Percentiles rank a stretch among this genome's conserved stretches.
Conservation (phyloP, 2,329 filamentous ascomycete species). For the Alternaria brassicicola region DNA sequence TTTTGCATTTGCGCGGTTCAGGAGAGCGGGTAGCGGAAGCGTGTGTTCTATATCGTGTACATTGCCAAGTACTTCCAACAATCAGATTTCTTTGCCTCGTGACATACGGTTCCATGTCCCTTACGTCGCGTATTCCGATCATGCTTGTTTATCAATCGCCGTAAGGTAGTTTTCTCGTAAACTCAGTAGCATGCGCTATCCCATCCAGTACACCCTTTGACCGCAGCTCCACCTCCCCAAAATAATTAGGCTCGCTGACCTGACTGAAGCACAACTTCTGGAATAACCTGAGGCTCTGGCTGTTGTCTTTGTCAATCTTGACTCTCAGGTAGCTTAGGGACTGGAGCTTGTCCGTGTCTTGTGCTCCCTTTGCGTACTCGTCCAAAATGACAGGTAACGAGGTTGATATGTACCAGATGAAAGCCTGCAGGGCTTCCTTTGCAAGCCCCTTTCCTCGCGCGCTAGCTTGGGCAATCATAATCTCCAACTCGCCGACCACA, state of each 20-base stretch:
- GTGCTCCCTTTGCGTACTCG: constrained; percentile 56
- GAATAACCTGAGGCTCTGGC: constrained; percentile 64
- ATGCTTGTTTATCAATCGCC: neutral
- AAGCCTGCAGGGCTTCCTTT: constrained; percentile 66
- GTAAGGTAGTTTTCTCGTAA: neutral
- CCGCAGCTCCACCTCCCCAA: constrained; percentile 66
- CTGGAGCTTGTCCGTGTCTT: constrained; percentile 10
- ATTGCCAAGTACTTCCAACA: constrained; percentile 47
- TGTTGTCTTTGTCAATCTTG: constrained; percentile 66
- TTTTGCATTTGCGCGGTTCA: constrained; percentile 28
- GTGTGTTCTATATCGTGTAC: constrained; percentile 50
- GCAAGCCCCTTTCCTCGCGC: constrained; percentile 70
- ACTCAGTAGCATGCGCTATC: neutral
- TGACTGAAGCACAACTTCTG: constrained; percentile 64
- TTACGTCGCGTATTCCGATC: neutral
- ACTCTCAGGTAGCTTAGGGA: constrained; percentile 60
- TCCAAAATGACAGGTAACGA: constrained; percentile 62
- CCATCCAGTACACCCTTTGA: neutral
- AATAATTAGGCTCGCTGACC: constrained; percentile 64
- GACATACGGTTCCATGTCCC: neutral
- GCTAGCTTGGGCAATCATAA: constrained; percentile 75
- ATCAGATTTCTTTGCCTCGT: constrained; percentile 31
- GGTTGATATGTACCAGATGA: constrained; percentile 70
- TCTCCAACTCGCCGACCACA: constrained; percentile 75
- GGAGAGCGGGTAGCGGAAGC: constrained; percentile 31